Evolutionary conservation across 495 filamentous ascomycete genomes (phyloP).

Genomic region (Hypoxylon fuscum): DNA sequence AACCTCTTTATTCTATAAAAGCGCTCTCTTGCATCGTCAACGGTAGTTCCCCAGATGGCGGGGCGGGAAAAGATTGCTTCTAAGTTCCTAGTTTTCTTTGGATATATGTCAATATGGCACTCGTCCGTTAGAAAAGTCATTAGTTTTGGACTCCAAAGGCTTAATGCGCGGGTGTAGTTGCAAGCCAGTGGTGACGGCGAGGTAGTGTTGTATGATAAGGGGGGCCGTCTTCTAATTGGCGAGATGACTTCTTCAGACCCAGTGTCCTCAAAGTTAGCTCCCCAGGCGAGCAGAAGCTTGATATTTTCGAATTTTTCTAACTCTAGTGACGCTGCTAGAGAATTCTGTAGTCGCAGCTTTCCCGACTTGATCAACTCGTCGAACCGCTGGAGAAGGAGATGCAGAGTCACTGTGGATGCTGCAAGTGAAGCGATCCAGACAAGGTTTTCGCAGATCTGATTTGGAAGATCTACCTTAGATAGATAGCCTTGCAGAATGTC

Average conservation of each 20-base stretch:
- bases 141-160: conserved; percentile 9
- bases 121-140: conserved; percentile 12
- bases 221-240: no score
- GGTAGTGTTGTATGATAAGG: no score
- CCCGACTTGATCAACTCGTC: no score
- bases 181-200: no score
- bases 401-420: conserved; percentile 5
- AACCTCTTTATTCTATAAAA: conserved; percentile 21
- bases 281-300: conserved; percentile 11
- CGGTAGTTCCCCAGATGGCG: not conserved
- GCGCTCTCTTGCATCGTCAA: conserved; percentile 11
- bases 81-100: not conserved
- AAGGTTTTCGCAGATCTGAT: not conserved
- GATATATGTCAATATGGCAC: conserved; percentile 10
- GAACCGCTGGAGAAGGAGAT: not conserved
- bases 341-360: not conserved
- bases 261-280: conserved; percentile 12
- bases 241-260: no score
- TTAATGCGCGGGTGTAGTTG: conserved; percentile 14
- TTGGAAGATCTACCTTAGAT: no score
- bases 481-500: not conserved
- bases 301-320: conserved; percentile 21
- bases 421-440: not conserved
- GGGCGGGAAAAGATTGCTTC: not conserved
- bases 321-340: conserved; percentile 5